phyloP scores from a whole-genome alignment of 2,329 filamentous ascomycete genomes.

The Aspergillus sp. region DNA sequence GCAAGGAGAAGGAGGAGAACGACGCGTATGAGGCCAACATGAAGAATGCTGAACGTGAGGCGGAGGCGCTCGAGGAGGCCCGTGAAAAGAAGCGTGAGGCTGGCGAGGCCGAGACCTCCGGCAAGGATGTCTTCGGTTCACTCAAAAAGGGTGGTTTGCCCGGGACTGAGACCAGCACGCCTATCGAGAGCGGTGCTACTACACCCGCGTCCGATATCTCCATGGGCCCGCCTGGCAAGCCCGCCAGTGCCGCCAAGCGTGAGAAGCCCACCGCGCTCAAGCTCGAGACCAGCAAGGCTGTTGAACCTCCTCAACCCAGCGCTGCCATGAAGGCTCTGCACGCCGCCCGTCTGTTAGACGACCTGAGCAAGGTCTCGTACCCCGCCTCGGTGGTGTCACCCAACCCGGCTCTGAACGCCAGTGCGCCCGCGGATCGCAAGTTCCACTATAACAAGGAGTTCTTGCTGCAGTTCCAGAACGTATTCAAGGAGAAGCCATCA shows the following conservation, averaged over 20 bases:
- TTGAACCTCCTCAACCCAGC: constrained; percentile 87
- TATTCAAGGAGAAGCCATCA: constrained; percentile 95
- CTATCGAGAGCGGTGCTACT: constrained; percentile 38
- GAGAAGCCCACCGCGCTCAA: constrained; percentile 82
- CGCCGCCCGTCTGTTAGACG: constrained; percentile 77
- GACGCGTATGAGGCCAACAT: constrained; percentile 40
- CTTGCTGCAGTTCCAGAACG: constrained; percentile 88
- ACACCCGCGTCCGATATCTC: constrained; percentile 40
- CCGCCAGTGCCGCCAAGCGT: constrained; percentile 53
- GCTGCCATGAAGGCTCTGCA: constrained; percentile 89
- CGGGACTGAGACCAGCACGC: constrained; percentile 32
- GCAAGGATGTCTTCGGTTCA: constrained; percentile 37
- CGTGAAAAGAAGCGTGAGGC: constrained; percentile 35
- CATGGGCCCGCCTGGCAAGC: constrained; percentile 46
- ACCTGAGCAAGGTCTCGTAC: constrained; percentile 72
- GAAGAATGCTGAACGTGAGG: constrained; percentile 42
- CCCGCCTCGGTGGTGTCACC: constrained; percentile 77
- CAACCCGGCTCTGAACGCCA: constrained; percentile 78
- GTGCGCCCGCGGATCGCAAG: constrained; percentile 63
- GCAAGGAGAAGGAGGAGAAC: constrained; percentile 40
- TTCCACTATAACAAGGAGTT: constrained; percentile 96
- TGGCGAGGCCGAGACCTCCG: constrained; percentile 13
- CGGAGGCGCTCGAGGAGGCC: constrained; percentile 40
- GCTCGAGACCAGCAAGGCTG: constrained; percentile 72
- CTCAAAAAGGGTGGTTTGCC: constrained; percentile 35